Evolutionary conservation across 2,329 filamentous ascomycete genomes (phyloP).

Genomic region (Shiraia bambusicola): DNA sequence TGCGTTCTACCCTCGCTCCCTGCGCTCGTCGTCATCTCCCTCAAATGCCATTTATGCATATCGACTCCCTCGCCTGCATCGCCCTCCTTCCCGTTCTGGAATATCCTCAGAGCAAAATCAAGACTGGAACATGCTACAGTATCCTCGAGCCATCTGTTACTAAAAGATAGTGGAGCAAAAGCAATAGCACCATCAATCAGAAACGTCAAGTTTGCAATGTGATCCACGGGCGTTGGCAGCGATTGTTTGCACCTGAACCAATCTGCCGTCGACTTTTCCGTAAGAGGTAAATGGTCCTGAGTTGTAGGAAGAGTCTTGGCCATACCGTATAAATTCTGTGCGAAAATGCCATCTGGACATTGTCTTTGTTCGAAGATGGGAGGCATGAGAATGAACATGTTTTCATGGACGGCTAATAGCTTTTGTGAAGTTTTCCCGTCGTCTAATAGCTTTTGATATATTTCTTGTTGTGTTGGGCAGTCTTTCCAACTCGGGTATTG

Average conservation of each 20-base stretch:
- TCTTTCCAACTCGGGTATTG: constrained; percentile 31
- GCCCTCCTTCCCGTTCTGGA: constrained; percentile 32
- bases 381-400: constrained; percentile 33
- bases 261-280: constrained; percentile 41
- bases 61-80: constrained; percentile 32
- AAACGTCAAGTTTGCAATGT: constrained; percentile 47
- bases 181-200: constrained; percentile 50
- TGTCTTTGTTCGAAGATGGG: constrained; percentile 42
- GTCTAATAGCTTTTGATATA: constrained; percentile 1
- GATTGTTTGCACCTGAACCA: constrained; percentile 41
- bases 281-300: constrained; percentile 44
- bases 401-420: constrained; percentile 19
- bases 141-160: constrained; percentile 49
- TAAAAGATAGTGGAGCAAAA: constrained; percentile 50
- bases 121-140: constrained; percentile 49
- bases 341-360: constrained; percentile 46
- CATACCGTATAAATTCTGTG: constrained; percentile 49
- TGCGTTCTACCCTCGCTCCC: constrained; percentile 49
- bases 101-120: constrained; percentile 54
- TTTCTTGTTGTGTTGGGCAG: constrained; percentile 6
- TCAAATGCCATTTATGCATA: constrained; percentile 48
- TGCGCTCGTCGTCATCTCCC: constrained; percentile 44
- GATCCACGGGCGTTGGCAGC: constrained; percentile 29
- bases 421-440: constrained; percentile 18
- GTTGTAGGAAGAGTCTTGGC: constrained; percentile 39